These are phyloP conservation scores for Salix dunnii DNA, from an alignment of 345 rosid species.

Conservation along the genomic window DNA sequence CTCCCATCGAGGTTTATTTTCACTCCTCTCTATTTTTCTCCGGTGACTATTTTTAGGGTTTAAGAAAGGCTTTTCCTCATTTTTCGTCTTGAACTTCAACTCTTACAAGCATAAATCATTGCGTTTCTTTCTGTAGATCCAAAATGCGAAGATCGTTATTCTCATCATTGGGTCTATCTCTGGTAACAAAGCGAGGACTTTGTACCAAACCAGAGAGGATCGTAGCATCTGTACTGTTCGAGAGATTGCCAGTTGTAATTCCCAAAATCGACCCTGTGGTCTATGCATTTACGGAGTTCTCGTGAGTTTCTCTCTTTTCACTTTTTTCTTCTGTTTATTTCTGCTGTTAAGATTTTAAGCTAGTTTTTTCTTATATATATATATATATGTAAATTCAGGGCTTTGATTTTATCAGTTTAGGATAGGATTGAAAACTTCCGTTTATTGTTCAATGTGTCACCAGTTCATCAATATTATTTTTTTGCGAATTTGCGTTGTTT, in stretches of 20 bases:
- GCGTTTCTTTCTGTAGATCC: constrained; percentile 1
- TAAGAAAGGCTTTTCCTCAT: background rate
- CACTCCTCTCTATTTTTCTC: too few species aligned
- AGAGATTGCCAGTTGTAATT: constrained; percentile 84
- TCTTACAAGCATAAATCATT: background rate
- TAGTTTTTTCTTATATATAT: too few species aligned
- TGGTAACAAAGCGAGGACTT: constrained; percentile 40
- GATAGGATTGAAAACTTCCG: too few species aligned
- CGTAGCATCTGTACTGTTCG: constrained; percentile 88
- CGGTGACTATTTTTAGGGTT: constrained; percentile 3
- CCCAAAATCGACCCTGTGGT: constrained; percentile 88
- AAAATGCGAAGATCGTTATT: constrained; percentile 51
- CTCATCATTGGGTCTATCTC: constrained; percentile 28
- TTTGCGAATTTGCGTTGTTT: background rate
- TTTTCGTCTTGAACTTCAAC: background rate
- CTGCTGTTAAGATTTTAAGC: too few species aligned
- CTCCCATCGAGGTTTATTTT: too few species aligned
- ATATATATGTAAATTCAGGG: too few species aligned
- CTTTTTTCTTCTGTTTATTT: background rate
- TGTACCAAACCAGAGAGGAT: constrained; percentile 67
- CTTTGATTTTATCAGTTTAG: too few species aligned
- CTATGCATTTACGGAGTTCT: constrained; percentile 90
- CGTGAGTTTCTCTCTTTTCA: constrained; percentile 44
- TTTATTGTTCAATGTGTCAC: too few species aligned
- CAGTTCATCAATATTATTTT: too few species aligned